phyloP scores from a whole-genome alignment of 2,329 filamentous ascomycete genomes.

The Phaeophleospora eucalypticola region DNA sequence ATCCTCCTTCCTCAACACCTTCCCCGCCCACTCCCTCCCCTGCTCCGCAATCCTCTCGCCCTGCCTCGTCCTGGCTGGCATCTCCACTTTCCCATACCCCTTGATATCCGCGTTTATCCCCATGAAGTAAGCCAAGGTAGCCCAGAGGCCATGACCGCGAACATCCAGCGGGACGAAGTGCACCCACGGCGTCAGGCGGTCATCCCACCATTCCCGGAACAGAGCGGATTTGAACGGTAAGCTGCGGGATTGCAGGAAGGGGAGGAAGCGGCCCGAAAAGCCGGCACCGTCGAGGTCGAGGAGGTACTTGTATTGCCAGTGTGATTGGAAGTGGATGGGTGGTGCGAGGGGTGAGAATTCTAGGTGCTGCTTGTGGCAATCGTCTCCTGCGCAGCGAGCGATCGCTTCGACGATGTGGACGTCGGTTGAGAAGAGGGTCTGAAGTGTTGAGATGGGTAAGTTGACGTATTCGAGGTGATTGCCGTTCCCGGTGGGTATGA shows the following conservation, averaged over 20 bases:
- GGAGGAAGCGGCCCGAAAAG: conserved; percentile 63
- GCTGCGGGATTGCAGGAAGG: conserved; percentile 61
- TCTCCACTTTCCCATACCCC: conserved; percentile 36
- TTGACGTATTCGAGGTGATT: conserved; percentile 53
- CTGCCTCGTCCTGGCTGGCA: conserved; percentile 41
- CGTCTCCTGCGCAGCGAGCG: conserved; percentile 50
- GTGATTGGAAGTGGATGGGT: conserved; percentile 50
- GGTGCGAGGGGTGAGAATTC: conserved; percentile 49
- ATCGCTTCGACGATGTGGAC: conserved; percentile 58
- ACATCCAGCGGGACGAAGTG: conserved; percentile 77
- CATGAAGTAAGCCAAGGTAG: conserved; percentile 69
- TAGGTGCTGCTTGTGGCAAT: conserved; percentile 50
- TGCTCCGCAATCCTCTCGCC: conserved; percentile 62
- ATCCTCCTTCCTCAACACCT: conserved; percentile 64
- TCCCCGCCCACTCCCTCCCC: conserved; percentile 61
- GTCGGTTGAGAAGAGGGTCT: conserved; percentile 51
- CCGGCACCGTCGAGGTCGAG: conserved; percentile 66
- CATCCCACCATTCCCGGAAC: conserved; percentile 76
- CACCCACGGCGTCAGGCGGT: conserved; percentile 68
- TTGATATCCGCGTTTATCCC: conserved; percentile 52
- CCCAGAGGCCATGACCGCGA: conserved; percentile 68
- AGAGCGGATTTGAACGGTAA: conserved; percentile 68
- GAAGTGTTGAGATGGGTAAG: conserved; percentile 52
- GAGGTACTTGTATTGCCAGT: conserved; percentile 65
- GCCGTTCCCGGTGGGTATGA: conserved; percentile 46